Base-by-base conservation (phyloP, 2,329 filamentous ascomycete genomes). In the Phialophora tarda region DNA sequence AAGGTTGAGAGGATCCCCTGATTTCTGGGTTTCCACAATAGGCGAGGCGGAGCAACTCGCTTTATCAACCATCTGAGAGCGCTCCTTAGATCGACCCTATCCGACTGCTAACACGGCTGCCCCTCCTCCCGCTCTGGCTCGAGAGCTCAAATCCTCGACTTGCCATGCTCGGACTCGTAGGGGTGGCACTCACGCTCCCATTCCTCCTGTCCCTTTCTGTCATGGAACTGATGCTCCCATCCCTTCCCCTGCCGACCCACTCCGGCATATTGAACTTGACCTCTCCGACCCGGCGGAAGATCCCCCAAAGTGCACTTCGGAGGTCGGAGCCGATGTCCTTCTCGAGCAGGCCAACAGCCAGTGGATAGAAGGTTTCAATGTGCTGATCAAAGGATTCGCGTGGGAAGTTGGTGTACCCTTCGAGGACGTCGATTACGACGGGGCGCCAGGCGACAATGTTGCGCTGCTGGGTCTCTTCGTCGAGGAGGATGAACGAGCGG, bases 361-460 rank as follows among this genome's bases (percentile, higher is more conserved):
- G 82, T 2, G 93, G 92, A 75, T 97, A 97, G 78, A 99, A 98
- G 3, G 88, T 88, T 54, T 86, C 83, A 7, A 97, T 85, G 73
- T 98, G 89, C 65, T 89, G 88, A 62, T 86, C 86, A 73, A 99
- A 99, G 51, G 91, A 91, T 26, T 88, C 85, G 21, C 87, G 84
- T 0, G 92, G 91, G 81, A 98, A 97, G 6, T 88, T 89, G 0
- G 89, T 89, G 77, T 94, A 98, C 1, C 95, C 95, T 75, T 99
- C 94, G 10, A 99, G 83, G 8, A 99, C 95, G 75, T 97, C 95
- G 21, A 99, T 93, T 1, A 99, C 95, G 0, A 99, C 95, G 0
- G 95, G 95, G 21, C 95, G 86, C 95, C 95, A 99, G 0, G 96
- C 96, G 28, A 96, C 87, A 63, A 99, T 97, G 78, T 99, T 99